Base-by-base conservation (phyloP, 2,329 filamentous ascomycete species). In the Macrophomina phaseolina region DNA sequence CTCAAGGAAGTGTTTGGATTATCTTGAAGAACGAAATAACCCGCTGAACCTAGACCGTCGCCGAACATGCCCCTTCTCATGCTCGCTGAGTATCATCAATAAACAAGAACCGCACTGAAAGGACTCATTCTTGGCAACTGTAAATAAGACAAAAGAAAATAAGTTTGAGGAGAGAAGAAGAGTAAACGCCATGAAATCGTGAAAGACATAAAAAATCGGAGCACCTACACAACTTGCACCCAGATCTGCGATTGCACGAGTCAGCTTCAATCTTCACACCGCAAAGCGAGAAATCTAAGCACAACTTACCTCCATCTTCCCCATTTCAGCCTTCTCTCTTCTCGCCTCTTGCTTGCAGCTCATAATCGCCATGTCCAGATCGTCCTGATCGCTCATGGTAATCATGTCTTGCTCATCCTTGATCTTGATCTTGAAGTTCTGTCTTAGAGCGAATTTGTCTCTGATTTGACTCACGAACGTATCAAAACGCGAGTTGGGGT, bases 381-480 rank as follows among this genome's bases (percentile, higher is more conserved):
- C 95, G 74, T 99, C 95, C 78, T 97, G 92, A 78, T 99, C 95
- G 36, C 91, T 93, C 87, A 99, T 90, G 38, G 94, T 97, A 75
- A 99, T 96, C 91, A 97, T 94, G 75, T 98, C 94, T 71, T 92
- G 91, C 72, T 98, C 95, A 70, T 96, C 93, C 74, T 86, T 88
- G 72, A 94, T 88, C 83, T 95, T 95, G 79, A 97, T 90, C 84
- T 94, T 96, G 82, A 97, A 94, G 67, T 88, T 87, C 69, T 90
- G 82, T 65, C 86, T 83, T 66, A 97, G 84, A 14, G 87, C 89
- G 75, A 98, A 97, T 80, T 99, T 99, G 69, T 93, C 90, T 55
- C 90, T 87, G 67, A 99, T 91, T 68, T 89, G 89, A 69, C 90
- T 89, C 48, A 90, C 89, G 52, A 99, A 88, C 67, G 94, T 91